Evolutionary conservation across 2,329 filamentous ascomycete species (phyloP), one percentile per base, ranked within the genome.

Genomic region (Tolypocladium tundrense): DNA sequence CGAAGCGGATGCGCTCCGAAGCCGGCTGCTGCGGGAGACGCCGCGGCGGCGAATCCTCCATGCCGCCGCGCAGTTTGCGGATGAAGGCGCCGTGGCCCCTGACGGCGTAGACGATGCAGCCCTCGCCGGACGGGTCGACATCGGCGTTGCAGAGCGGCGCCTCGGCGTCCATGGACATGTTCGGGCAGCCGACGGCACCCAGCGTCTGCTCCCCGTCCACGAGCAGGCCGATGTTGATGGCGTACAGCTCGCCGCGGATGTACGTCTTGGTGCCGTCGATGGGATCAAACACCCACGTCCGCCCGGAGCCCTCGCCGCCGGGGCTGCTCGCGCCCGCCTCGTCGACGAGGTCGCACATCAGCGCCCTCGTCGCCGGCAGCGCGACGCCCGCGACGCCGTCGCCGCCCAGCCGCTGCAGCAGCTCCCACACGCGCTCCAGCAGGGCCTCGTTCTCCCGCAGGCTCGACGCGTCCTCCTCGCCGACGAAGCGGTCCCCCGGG

Each of bases 251-350:
- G 7, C 78, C 76, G 13, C 72, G 69, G 10, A 85, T 71, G 57
- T 81, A 85, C 0, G 80, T 82, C 69, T 80, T 78, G 2, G 82
- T 85, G 9, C 82, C 82, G 61, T 85, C 82, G 37, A 85, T 84
- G 0, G 82, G 82, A 63, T 85, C 82, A 63, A 85, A 83, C 0
- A 85, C 75, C 81, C 82, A 85, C 10, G 77, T 75, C 16, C 80
- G 67, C 9, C 75, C 76, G 2, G 66, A 62, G 10, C 61, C 65
- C 2, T 58, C 57, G 3, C 64, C 62, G 8, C 65, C 69, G 5
- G 73, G 77, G 19, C 66, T 67, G 31, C 73, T 73, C 24, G 70
- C 62, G 37, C 78, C 76, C 59, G 80, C 82, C 61, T 73, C 73
- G 66, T 84, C 81, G 51, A 85, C 78, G 60, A 81, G 69, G 55